Base-by-base conservation (phyloP, 805 yeast genomes). In the Ogataea paraovalis region DNA sequence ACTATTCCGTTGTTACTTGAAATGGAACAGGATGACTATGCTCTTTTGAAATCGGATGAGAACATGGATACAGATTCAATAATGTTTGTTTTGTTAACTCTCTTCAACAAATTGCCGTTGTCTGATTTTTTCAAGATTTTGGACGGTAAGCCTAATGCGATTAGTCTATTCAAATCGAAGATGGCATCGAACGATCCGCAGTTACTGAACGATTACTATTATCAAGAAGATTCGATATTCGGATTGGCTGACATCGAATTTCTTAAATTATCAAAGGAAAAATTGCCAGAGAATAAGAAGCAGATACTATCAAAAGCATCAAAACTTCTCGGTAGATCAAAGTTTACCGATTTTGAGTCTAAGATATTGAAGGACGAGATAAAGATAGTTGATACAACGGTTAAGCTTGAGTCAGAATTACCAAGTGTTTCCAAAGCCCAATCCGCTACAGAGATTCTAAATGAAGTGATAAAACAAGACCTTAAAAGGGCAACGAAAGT, bases 121-220 rank as follows among this genome's bases (percentile, higher is more conserved):
- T 81, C 94, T 0, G 85, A 83, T 43, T 83, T 92, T 51, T 85
- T 85, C 65, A 80, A 83, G 52, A 54, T 85, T 3, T 61, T 92
- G 41, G 81, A 79, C 53, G 70, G 72, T 48, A 66, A 69, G 53
- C 63, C 71, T 38, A 54, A 69, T 45, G 76, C 79, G 1, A 57
- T 70, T 2, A 66, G 68, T 7, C 57, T 74, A 4, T 76, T 77
- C 41, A 53, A 57, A 19, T 56, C 53, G 22, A 67, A 63, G 50
- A 53, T 67, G 60, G 57, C 72, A 52, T 54, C 58, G 30, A 34
- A 60, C 22, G 71, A 76, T 43, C 48, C 53, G 2, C 70, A 70
- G 19, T 57, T 75, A 13, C 62, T 82, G 3, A 70, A 69, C 49
- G 84, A 81, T 52, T 83, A 73, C 53, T 80, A 73, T 53, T 78